Evolutionary conservation across 768 basidiomycete genomes (phyloP), one percentile per base, ranked within the genome.

Genomic region (Kwoniella europaea): DNA sequence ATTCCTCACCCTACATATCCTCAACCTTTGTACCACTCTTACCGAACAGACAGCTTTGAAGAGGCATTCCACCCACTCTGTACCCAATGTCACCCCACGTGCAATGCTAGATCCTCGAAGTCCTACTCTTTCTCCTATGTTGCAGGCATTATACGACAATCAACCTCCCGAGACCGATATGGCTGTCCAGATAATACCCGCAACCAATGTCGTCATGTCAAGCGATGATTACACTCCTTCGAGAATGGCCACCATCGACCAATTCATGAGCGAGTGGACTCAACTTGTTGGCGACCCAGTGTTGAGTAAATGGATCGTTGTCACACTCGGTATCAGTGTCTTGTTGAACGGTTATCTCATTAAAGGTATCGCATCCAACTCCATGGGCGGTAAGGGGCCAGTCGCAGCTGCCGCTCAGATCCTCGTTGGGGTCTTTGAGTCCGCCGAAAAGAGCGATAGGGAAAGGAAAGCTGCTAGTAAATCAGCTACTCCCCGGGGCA

Each of bases 251-350:
- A 85, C 88, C 22, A 85, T 96, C 65, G 93, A 95, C 70, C 87
- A 88, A 71, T 95, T 95, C 86, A 92, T 97, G 91, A 88, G 89
- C 54, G 87, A 88, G 3, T 98, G 95, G 95, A 92, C 93, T 10
- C 85, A 86, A 15, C 89, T 98, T 74, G 93, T 98, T 62, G 94
- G 94, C 46, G 96, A 99, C 79, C 96, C 96, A 1, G 88, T 98
- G 62, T 85, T 98, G 71, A 90, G 89, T 77, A 98, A 98, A 85
- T 95, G 93, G 91, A 94, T 98, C 80, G 92, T 98, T 60, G 87
- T 92, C 67, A 87, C 92, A 16, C 88, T 99, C 24, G 91, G 90
- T 2, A 87, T 96, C 70, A 92, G 91, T 69, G 91, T 98, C 68
- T 88, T 90, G 67, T 86, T 99, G 68, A 99, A 99, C 73, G 95